A percentile compares a stretch with the other conserved stretches of the same genome.
These are phyloP conservation scores for Linum tenue DNA, from an alignment of 345 rosid genomes.

Conservation along the genomic window DNA sequence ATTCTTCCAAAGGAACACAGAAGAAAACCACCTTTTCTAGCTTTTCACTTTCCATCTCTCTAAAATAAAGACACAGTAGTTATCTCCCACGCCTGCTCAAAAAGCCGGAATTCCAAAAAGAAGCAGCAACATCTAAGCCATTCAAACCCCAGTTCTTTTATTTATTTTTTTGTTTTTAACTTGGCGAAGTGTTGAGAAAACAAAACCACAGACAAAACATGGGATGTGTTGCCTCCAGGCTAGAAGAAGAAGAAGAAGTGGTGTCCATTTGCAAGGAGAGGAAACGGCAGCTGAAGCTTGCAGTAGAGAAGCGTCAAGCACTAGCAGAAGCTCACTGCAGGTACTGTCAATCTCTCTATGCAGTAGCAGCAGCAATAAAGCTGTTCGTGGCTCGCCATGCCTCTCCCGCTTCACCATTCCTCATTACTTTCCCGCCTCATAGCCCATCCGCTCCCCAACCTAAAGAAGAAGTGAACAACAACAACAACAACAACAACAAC, in stretches of 20 bases:
- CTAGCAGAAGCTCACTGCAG: slow-evolving; percentile 61
- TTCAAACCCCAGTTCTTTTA: slow-evolving; percentile 7
- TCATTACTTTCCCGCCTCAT: slow-evolving; percentile 45
- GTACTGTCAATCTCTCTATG: slow-evolving; percentile 58
- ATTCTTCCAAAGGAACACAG: slow-evolving; percentile 12
- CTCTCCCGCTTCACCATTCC: slow-evolving; percentile 56
- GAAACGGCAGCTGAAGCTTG: slow-evolving; percentile 46
- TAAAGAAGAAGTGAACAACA: slow-evolving; percentile 2
- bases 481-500: no score
- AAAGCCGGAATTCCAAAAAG: no score
- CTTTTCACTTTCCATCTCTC: slow-evolving; percentile 14
- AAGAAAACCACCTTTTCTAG: slow-evolving; percentile 5
- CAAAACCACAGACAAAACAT: slow-evolving; percentile 9
- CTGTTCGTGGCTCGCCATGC: slow-evolving; percentile 66
- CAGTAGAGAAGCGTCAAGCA: slow-evolving; percentile 46
- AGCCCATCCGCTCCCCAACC: slow-evolving; percentile 24
- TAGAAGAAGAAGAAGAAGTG: slow-evolving; percentile 60
- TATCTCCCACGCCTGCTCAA: slow-evolving; percentile 8
- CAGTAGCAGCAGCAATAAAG: slow-evolving; percentile 58
- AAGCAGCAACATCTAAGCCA: slow-evolving; percentile 5
- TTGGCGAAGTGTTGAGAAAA: neutral
- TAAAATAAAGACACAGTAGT: slow-evolving; percentile 12
- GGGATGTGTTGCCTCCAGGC: slow-evolving; percentile 70
- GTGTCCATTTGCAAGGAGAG: slow-evolving; percentile 59
- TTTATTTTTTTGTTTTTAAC: neutral